Base-by-base conservation (phyloP, 768 basidiomycete genomes). In the Trametes cinnabarina region DNA sequence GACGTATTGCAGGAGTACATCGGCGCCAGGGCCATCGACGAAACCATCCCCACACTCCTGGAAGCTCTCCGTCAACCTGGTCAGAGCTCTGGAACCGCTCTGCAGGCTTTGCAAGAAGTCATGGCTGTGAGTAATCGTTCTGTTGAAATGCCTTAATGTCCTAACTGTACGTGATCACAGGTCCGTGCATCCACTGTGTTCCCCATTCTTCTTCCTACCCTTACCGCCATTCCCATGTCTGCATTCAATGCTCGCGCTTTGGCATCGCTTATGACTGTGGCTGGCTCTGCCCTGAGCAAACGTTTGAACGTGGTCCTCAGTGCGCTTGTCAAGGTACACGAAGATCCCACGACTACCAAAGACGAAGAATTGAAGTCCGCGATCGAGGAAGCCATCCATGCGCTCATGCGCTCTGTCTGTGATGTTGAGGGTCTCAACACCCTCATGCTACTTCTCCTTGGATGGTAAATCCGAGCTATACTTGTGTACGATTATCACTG, bases 111-210 rank as follows among this genome's bases (percentile, higher is more conserved):
- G 37, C 86, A 81, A 55, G 96, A 98, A 76, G 93, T 98, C 63
- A 96, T 96, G 91, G 86, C 82, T 63, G 93, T 94, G 72, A 70
- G 89, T 50, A 25, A 19, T n/a, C n/a, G n/a, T n/a, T n/a, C n/a
- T n/a, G n/a, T n/a, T n/a, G n/a, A n/a, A n/a, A n/a, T n/a, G n/a
- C n/a, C n/a, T n/a, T n/a, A n/a, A n/a, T n/a, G n/a, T n/a, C n/a
- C n/a, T n/a, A 28, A 14, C 20, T 5, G 20, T 42, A 42, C 41
- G n/a, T 43, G 23, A 34, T 63, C 51, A 32, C 69, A 94, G 90
- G 91, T 98, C 64, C 92, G 95, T 37, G 92, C 96, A 14, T 81
- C 88, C 39, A 94, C 91, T 10, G 94, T 98, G 37, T 98, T 98
- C 91, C 97, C 97, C 0, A 91, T 98, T 19, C 77, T 98, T 55